These are phyloP conservation scores for Rehmannia glutinosa DNA, from an alignment of 257 asterid species.

Conservation along the genomic window DNA sequence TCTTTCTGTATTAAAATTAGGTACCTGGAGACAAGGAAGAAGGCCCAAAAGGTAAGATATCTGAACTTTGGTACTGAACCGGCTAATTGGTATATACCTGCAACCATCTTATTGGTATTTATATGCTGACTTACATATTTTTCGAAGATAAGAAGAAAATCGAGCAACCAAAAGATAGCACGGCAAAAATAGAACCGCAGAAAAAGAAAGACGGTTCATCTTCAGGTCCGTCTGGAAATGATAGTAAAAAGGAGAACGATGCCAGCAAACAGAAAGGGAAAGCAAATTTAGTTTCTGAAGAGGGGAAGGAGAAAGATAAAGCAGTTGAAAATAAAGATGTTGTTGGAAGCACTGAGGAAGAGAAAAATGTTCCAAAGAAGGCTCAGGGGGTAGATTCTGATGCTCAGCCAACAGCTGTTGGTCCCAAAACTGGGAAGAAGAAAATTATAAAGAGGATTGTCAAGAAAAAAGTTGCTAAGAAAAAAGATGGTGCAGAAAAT, in stretches of 20 bases:
- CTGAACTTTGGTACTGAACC: conserved; percentile 6
- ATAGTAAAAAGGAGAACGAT: conserved; percentile 37
- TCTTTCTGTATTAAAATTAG: conserved; percentile 29
- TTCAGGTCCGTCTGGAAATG: conserved; percentile 38
- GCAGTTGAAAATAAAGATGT: conserved; percentile 33
- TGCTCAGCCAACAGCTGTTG: conserved; percentile 36
- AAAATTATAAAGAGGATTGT: conserved; percentile 71
- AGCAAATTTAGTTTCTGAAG: conserved; percentile 30
- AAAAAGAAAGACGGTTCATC: conserved; percentile 44
- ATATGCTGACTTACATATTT: conserved; percentile 19
- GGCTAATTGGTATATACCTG: conserved; percentile 4
- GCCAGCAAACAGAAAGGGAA: conserved; percentile 26
- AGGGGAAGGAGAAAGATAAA: conserved; percentile 37
- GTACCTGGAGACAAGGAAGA: conserved; percentile 51
- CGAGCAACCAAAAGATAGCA: conserved; percentile 34
- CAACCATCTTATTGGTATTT: background rate
- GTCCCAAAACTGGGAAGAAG: conserved; percentile 64
- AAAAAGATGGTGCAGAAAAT: conserved; percentile 33
- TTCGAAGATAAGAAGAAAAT: conserved; percentile 37
- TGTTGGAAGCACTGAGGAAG: conserved; percentile 34
- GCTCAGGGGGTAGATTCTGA: conserved; percentile 34
- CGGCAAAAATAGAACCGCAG: conserved; percentile 26
- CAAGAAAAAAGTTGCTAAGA: conserved; percentile 40
- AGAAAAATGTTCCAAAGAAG: conserved; percentile 24
- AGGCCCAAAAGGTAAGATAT: conserved; percentile 44